Evolutionary conservation across 176 grass and related monocot species (phyloP).

Genomic region (Alopecurus myosuroides): DNA sequence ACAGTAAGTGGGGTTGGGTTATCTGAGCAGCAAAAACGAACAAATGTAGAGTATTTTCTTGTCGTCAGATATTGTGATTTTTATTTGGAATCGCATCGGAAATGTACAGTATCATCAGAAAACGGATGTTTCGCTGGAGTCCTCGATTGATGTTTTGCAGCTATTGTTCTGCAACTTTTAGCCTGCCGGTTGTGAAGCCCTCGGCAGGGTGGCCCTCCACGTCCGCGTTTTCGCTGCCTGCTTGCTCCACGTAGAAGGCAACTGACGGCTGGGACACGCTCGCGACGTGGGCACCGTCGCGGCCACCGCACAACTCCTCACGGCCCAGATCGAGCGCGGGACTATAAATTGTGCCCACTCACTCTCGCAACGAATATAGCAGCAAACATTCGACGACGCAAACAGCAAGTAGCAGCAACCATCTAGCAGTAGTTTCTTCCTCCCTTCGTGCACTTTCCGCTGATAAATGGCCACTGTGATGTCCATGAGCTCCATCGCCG

Average conservation of each 20-base stretch:
- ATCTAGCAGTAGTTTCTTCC: not conserved
- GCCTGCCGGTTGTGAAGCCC: not conserved
- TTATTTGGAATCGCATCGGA: no score
- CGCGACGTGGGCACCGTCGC: not conserved
- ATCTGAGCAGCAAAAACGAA: no score
- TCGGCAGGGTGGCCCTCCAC: not conserved
- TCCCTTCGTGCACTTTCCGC: not conserved
- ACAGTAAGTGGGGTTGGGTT: no score
- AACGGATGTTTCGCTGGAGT: no score
- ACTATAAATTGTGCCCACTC: not conserved
- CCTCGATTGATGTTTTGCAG: no score
- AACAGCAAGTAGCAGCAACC: not conserved
- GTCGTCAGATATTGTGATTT: no score
- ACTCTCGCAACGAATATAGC: not conserved
- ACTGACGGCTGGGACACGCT: not conserved
- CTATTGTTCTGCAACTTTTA: not conserved
- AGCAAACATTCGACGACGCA: not conserved
- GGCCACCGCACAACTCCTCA: not conserved
- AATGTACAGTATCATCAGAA: no score
- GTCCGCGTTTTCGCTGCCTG: not conserved
- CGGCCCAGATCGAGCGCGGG: not conserved
- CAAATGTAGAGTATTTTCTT: no score
- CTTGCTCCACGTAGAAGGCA: not conserved
- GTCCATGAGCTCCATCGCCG: not conserved
- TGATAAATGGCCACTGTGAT: not conserved